Evolutionary conservation across 805 yeast species (phyloP), one percentile per base, ranked within the genome.

Genomic region (Wickerhamiella kurtzmanii): DNA sequence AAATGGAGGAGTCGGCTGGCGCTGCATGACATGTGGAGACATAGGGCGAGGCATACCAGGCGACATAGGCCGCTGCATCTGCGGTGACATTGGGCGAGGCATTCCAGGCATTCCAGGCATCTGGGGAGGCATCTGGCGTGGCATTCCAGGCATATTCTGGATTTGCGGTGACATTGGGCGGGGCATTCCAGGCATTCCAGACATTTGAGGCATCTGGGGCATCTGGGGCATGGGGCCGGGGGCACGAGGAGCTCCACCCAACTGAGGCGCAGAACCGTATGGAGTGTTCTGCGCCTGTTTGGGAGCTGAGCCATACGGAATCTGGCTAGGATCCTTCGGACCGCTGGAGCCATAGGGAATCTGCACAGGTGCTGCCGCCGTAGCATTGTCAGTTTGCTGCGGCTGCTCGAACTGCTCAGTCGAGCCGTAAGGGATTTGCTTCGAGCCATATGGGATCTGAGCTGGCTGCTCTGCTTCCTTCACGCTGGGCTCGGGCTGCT

Each of bases 51-150:
- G 32, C 32, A 25, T 25, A 25, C 32, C 28, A 11, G 41, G 46
- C 37, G 13, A 9, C 41, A 37, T 15, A 22, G 46, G 9, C n/a
- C 6, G 6, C 13, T 15, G 6, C 21, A 16, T 20, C 42, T 11
- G 25, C 32, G 32, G 20, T 11, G 4, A 18, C 4, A 19, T 19
- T 18, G 11, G 3, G 35, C 11, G 32, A 22, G 44, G 38, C 32
- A 20, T 42, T 35, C 32, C 35, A 37, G 37, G 42, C 42, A 41
- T 35, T 19, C 45, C 45, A 13, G n/a, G 6, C 9, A 25, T 11
- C 32, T 25, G 32, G 9, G 32, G 41, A 4, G 44, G 44, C 15
- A 20, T 21, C 47, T 17, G 21, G n/a, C 37, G 47, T n/a, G 37
- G 41, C 45, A 35, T 21, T 21, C 43, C 43, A 22, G 22, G 41